phyloP scores from a whole-genome alignment of 352 stramenopile species.

The Phytophthora pinifolia region DNA sequence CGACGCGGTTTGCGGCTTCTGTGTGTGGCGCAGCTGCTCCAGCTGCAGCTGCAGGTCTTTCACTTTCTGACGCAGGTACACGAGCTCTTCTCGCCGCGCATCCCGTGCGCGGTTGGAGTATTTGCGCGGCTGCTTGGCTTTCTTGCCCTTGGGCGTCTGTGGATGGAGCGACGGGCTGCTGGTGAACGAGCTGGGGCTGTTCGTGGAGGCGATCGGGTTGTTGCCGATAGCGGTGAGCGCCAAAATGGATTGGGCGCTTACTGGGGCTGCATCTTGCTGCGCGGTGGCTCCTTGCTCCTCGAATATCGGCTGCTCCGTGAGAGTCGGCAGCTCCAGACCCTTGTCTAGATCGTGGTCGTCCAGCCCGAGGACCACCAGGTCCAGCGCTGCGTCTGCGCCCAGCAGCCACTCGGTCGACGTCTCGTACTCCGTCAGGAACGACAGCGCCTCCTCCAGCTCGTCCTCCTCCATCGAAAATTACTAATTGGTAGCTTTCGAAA shows the following conservation, averaged over 20 bases:
- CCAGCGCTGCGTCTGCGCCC: conserved; percentile 14
- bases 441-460: conserved; percentile 41
- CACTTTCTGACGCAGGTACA: conserved; percentile 42
- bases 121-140: conserved; percentile 24
- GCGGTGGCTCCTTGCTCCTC: background rate
- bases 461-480: conserved; percentile 20
- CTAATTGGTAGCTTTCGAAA: no score
- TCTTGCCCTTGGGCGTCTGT: conserved; percentile 18
- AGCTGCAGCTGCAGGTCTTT: conserved; percentile 37
- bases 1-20: conserved; percentile 27
- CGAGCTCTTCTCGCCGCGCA: conserved; percentile 33
- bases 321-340: conserved; percentile 24
- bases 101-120: conserved; percentile 39
- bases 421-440: conserved; percentile 45
- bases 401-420: conserved; percentile 34
- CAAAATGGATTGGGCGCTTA: background rate
- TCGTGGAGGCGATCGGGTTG: background rate
- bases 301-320: conserved; percentile 24
- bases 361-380: conserved; percentile 13
- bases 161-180: conserved; percentile 8
- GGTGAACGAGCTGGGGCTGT: conserved; percentile 10
- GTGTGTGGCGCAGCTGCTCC: conserved; percentile 22
- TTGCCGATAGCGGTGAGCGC: background rate
- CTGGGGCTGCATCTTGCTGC: background rate
- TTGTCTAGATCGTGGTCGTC: conserved; percentile 9